phyloP scores from a whole-genome alignment of 73 alveolate species.

The Stentor coeruleus region DNA sequence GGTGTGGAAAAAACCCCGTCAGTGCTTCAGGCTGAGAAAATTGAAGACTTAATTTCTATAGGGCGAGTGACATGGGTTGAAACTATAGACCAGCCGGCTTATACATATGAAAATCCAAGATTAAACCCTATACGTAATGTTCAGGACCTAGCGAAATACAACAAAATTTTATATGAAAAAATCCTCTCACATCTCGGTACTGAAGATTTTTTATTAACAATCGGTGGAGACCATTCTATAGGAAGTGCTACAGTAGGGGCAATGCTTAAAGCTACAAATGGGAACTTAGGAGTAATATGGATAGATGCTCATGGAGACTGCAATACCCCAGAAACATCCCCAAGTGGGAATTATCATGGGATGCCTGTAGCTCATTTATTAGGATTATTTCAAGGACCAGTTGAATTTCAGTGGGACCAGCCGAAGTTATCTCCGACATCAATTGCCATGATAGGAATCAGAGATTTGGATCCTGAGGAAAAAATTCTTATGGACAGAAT shows the following conservation, averaged over 20 bases:
- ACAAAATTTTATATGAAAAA: background rate
- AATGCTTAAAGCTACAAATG: slow-evolving; percentile 32
- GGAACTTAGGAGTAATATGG: slow-evolving; percentile 38
- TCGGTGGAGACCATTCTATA: slow-evolving; percentile 41
- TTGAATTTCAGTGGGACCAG: slow-evolving; percentile 11
- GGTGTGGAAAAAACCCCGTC: slow-evolving; percentile 12
- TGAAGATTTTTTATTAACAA: slow-evolving; percentile 26
- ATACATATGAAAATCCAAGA: background rate
- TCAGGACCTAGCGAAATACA: background rate
- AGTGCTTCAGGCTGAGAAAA: background rate
- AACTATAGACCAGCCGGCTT: background rate
- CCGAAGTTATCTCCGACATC: background rate
- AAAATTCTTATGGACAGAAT: slow-evolving; percentile 2
- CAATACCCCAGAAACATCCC: slow-evolving; percentile 56
- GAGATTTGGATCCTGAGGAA: slow-evolving; percentile 35
- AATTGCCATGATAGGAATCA: slow-evolving; percentile 20
- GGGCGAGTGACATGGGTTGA: background rate
- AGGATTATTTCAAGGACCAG: background rate
- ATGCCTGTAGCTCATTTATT: slow-evolving; percentile 32
- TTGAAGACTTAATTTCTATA: background rate
- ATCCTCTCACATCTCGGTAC: background rate
- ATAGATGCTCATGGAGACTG: slow-evolving; percentile 69
- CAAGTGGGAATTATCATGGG: slow-evolving; percentile 61
- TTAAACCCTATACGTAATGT: background rate
- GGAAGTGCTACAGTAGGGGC: slow-evolving; percentile 34